Conservation (phyloP, 1,284 basidiomycete species). For the Puccinia coronata region DNA sequence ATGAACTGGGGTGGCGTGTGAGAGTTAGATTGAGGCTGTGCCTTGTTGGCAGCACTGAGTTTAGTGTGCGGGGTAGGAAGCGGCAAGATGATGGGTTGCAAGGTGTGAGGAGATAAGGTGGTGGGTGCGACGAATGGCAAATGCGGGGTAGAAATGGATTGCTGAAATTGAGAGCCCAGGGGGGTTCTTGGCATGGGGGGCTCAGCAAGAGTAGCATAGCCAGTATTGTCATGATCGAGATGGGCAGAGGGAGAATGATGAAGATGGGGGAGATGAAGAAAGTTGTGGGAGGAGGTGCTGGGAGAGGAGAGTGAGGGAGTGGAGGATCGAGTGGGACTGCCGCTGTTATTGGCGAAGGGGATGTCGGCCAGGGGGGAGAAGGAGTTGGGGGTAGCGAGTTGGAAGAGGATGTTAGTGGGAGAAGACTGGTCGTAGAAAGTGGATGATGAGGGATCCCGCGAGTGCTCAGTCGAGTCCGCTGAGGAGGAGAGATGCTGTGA, state of each 20-base stretch:
- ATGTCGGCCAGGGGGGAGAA: background rate
- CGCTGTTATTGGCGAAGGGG: background rate
- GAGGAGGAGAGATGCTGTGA: too few relatives aligned
- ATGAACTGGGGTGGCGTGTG: conserved; percentile 35
- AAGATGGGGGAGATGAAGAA: background rate
- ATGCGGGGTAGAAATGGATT: conserved; percentile 17
- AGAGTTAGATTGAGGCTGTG: background rate
- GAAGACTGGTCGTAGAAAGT: background rate
- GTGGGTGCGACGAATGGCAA: background rate
- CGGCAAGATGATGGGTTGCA: background rate
- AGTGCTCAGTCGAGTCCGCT: too few relatives aligned
- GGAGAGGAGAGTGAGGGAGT: background rate
- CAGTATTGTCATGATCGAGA: background rate
- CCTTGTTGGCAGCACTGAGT: conserved; percentile 14
- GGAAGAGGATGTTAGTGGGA: background rate
- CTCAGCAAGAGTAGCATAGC: background rate
- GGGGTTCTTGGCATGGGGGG: too few relatives aligned
- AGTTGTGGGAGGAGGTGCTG: background rate
- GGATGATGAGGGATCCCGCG: too few relatives aligned
- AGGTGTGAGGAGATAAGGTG: background rate
- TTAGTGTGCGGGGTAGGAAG: conserved; percentile 17
- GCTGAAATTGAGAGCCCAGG: background rate
- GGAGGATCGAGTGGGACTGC: background rate
- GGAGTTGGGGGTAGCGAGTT: background rate
- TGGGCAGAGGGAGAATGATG: background rate